Evolutionary conservation across 495 filamentous ascomycete species (phyloP), one percentile per base, ranked within the genome.

Genomic region (Bacidia gigantensis): DNA sequence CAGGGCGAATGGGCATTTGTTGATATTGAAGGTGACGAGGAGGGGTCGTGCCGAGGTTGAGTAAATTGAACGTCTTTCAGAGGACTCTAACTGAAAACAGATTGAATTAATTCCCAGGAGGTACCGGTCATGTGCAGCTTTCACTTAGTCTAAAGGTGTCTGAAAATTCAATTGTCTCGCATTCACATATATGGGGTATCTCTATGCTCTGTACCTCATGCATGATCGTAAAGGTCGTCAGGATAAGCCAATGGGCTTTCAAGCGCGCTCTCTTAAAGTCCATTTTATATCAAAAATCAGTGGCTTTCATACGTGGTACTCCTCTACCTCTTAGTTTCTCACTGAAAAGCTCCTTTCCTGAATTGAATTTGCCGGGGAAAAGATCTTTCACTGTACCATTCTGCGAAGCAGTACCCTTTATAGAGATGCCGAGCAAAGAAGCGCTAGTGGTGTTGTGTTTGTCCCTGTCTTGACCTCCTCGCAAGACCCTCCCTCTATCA

Each of bases 301-400:
- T 35, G 14, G 73, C 74, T 50, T 63, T 66, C 29, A 71, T 70
- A 18, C 72, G 65, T 39, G 65, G 69, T 17, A 69, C 70, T 29
- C 72, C 73, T 45, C 72, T 69, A 11, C 73, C 74, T 51, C 70
- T 65, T n/a, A 74, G 52, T 46, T 69, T 77, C 29, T 74, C 72
- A 1, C 67, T 64, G 52, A 89, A 87, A 5, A 89, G 66, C 61
- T 88, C 84, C 65, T 87, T 89, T 23, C 77, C 78, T 3, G 77
- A 65, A 64, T 87, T 86, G 51, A 78, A 78, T 54, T 79, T 83
- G 3, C 73, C 72, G 10, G 84, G 83, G 52, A 89, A 89, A 12
- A 89, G 64, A 61, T 89, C 85, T 52, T 73, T 75, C 52, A 72
- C 71, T 1, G 71, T 70, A n/a, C 50, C 53, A 29, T 23, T 18